phyloP scores from a whole-genome alignment of 176 grass and related monocot genomes.

The Calamus simplicifolius region DNA sequence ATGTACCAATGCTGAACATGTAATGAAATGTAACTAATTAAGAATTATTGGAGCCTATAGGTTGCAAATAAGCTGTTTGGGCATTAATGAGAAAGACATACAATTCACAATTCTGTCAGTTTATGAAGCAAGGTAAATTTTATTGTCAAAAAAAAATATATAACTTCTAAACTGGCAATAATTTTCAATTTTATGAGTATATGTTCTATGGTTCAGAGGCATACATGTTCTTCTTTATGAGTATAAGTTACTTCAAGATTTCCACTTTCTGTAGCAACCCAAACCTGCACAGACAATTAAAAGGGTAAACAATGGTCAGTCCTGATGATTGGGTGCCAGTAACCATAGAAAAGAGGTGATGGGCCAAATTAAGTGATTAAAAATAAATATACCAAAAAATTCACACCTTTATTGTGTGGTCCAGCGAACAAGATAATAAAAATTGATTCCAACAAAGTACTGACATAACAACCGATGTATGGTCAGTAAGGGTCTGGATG shows the following conservation, averaged over 20 bases:
- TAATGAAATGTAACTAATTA: too few species aligned
- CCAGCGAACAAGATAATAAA: conserved; percentile 92
- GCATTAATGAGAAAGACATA: too few species aligned
- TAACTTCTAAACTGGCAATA: too few species aligned
- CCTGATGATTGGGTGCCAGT: too few species aligned
- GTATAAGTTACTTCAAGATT: conserved; percentile 87
- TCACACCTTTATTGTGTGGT: conserved; percentile 87
- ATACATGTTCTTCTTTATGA: conserved; percentile 86
- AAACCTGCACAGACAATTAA: conserved; percentile 47
- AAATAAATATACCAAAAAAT: conserved; percentile 10
- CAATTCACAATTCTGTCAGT: too few species aligned
- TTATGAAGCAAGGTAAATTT: too few species aligned
- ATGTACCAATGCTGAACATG: too few species aligned
- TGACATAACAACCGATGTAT: conserved; percentile 78
- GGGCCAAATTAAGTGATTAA: neutral
- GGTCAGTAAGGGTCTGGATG: conserved; percentile 82
- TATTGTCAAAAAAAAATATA: too few species aligned
- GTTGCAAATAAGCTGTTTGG: too few species aligned
- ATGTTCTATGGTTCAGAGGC: neutral
- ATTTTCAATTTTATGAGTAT: too few species aligned
- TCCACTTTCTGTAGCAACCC: conserved; percentile 70
- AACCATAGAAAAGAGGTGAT: conserved; percentile 1
- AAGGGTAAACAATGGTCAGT: neutral
- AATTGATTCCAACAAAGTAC: conserved; percentile 96
- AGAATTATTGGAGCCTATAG: too few species aligned